phyloP scores from a whole-genome alignment of 805 yeast species.

The Metschnikowia colocasiae region DNA sequence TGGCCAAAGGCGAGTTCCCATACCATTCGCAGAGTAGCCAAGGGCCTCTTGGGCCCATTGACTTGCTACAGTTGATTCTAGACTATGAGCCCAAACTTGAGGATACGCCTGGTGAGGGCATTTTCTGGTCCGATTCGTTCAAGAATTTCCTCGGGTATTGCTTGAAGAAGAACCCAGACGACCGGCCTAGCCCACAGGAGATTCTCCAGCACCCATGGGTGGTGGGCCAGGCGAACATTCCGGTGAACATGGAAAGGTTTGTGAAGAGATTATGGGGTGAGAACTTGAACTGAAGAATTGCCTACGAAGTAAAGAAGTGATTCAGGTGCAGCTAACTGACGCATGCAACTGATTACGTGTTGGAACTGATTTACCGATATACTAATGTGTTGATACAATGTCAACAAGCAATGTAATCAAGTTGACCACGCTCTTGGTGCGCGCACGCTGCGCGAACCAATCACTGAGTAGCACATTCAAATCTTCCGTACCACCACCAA shows the following conservation, averaged over 20 bases:
- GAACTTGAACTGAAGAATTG: neutral
- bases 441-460: constrained; percentile 22
- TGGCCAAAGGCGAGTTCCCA: constrained; percentile 90
- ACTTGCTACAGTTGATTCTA: constrained; percentile 73
- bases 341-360: no score
- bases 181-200: constrained; percentile 89
- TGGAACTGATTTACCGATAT: no score
- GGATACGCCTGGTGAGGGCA: constrained; percentile 73
- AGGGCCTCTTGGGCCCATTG: constrained; percentile 62
- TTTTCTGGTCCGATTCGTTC: constrained; percentile 79
- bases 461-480: constrained; percentile 13
- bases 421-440: neutral
- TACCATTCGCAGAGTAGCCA: constrained; percentile 40
- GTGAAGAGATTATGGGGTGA: constrained; percentile 67
- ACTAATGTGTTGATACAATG: no score
- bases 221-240: constrained; percentile 64
- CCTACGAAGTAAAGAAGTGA: no score
- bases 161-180: constrained; percentile 70
- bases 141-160: constrained; percentile 79
- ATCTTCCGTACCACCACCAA: constrained; percentile 4
- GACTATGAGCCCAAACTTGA: constrained; percentile 75
- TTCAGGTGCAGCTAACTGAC: no score
- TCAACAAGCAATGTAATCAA: no score
- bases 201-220: constrained; percentile 95
- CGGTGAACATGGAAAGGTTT: constrained; percentile 83